Conservation (phyloP, 176 grass and related monocot genomes). For the Phragmites australis region DNA sequence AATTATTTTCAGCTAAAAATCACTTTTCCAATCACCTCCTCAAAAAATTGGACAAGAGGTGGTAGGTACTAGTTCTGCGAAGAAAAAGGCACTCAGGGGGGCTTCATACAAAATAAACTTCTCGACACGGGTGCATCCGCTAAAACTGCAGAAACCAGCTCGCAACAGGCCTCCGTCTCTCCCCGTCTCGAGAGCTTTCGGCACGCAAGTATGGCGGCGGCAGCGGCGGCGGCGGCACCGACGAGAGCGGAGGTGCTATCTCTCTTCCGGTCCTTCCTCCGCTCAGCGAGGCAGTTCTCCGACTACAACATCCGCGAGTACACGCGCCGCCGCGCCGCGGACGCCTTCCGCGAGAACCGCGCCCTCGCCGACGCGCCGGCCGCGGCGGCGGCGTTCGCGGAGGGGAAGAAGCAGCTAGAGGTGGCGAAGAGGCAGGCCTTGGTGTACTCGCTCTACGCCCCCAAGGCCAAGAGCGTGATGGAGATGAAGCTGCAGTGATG, state of each 20-base stretch:
- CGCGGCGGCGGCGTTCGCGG: slow-evolving; percentile 47
- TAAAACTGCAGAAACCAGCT: not conserved
- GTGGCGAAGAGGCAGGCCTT: slow-evolving; percentile 63
- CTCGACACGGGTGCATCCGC: too few species aligned
- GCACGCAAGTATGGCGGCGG: slow-evolving; percentile 41
- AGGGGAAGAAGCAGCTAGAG: slow-evolving; percentile 72
- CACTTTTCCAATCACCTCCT: too few species aligned
- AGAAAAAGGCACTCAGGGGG: too few species aligned
- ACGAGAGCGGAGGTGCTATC: slow-evolving; percentile 54
- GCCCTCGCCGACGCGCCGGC: slow-evolving; percentile 48
- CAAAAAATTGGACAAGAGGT: too few species aligned
- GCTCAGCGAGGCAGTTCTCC: slow-evolving; percentile 61
- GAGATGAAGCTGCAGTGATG: slow-evolving; percentile 58
- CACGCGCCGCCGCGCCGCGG: slow-evolving; percentile 50
- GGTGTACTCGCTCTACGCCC: slow-evolving; percentile 78
- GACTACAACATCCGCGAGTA: slow-evolving; percentile 97
- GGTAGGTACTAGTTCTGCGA: too few species aligned
- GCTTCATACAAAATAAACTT: too few species aligned
- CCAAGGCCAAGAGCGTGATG: slow-evolving; percentile 77
- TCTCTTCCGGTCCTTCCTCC: slow-evolving; percentile 69
- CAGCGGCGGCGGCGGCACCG: slow-evolving; percentile 47
- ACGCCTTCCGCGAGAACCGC: slow-evolving; percentile 70
- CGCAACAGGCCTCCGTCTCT: not conserved
- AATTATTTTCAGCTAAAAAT: too few species aligned
- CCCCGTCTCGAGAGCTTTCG: slow-evolving; percentile 32